Evolutionary conservation across 768 basidiomycete species (phyloP).

Genomic region (Rhizopogon rudus): DNA sequence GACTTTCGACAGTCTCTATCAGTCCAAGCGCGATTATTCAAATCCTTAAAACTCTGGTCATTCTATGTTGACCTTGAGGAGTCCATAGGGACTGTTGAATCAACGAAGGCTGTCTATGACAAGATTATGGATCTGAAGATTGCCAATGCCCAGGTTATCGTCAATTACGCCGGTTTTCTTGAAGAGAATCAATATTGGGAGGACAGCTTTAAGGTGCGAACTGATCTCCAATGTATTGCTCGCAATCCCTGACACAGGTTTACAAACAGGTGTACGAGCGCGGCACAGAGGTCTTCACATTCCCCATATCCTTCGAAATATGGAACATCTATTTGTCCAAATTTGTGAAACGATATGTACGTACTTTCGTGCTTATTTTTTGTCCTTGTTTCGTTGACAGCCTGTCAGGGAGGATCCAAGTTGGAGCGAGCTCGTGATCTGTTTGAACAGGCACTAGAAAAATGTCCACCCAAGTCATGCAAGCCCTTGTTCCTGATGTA

Average conservation of each 20-base stretch:
- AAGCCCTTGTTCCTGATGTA: slow-evolving; percentile 97
- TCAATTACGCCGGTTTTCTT: slow-evolving; percentile 95
- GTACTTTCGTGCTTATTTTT: slow-evolving; percentile 23
- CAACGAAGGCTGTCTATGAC: slow-evolving; percentile 90
- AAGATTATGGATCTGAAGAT: slow-evolving; percentile 95
- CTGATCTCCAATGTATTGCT: neutral
- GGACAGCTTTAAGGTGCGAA: slow-evolving; percentile 88
- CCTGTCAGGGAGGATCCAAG: slow-evolving; percentile 78
- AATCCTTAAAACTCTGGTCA: slow-evolving; percentile 97
- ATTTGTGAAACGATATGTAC: slow-evolving; percentile 93
- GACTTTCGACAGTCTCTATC: slow-evolving; percentile 55
- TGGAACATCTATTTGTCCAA: slow-evolving; percentile 99
- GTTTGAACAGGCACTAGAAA: slow-evolving; percentile 96
- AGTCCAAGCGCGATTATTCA: slow-evolving; percentile 89
- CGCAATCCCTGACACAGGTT: slow-evolving; percentile 6
- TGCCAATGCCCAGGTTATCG: slow-evolving; percentile 95
- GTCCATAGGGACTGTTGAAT: slow-evolving; percentile 91
- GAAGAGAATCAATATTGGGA: slow-evolving; percentile 99
- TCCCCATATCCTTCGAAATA: slow-evolving; percentile 96
- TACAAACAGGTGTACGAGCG: slow-evolving; percentile 80
- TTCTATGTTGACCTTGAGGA: slow-evolving; percentile 98
- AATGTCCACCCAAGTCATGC: slow-evolving; percentile 92
- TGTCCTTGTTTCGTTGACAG: neutral
- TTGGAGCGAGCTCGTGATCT: slow-evolving; percentile 95
- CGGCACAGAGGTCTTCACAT: slow-evolving; percentile 95